phyloP scores from a whole-genome alignment of 2,329 filamentous ascomycete species.

The Fusarium abutilonis region DNA sequence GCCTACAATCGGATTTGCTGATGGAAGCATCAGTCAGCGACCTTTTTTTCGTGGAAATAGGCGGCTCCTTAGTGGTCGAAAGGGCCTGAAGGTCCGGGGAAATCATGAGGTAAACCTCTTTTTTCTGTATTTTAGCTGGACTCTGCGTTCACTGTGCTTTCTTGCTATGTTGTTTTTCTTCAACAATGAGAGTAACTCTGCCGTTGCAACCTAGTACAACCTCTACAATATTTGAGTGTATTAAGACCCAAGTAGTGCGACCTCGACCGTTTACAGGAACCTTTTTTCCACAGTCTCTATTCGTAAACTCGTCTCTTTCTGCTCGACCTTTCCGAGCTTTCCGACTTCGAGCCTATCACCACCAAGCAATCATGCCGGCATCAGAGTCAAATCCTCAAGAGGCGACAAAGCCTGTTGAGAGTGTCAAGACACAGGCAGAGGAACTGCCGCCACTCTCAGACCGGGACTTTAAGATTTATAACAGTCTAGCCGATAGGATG shows the following conservation, averaged over 20 bases:
- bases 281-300: not conserved
- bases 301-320: not conserved
- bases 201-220: constrained; percentile 9
- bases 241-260: constrained; percentile 8
- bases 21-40: constrained; percentile 32
- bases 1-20: constrained; percentile 14
- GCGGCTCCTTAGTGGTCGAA: constrained; percentile 30
- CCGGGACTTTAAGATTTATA: constrained; percentile 74
- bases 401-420: constrained; percentile 13
- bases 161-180: not conserved
- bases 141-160: not conserved
- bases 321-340: not conserved
- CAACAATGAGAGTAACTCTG: constrained; percentile 32
- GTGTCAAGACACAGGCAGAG: constrained; percentile 26
- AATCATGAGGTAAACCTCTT: constrained; percentile 26
- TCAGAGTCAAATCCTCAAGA: constrained; percentile 13
- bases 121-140: constrained; percentile 20
- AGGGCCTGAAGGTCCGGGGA: constrained; percentile 12
- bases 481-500: constrained; percentile 79
- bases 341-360: not conserved
- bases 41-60: constrained; percentile 14
- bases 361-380: constrained; percentile 33
- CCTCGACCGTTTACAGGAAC: not conserved
- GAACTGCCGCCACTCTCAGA: constrained; percentile 70
- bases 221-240: constrained; percentile 1